Evolutionary conservation across 768 basidiomycete species (phyloP).

Genomic region (Hydnum rufescens): DNA sequence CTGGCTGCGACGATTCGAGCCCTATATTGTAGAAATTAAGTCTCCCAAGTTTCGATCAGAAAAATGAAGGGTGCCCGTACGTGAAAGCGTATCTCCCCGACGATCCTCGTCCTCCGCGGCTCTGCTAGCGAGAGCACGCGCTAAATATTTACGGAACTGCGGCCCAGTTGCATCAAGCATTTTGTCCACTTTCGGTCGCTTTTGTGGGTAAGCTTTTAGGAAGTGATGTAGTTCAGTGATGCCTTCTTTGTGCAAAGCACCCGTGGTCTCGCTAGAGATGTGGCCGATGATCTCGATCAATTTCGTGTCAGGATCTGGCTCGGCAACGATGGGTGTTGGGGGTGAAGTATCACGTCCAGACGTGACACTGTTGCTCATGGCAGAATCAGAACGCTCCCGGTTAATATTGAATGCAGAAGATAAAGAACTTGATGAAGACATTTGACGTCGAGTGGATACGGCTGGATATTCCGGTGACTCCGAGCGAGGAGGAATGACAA

Average conservation of each 20-base stretch:
- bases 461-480: constrained; percentile 14
- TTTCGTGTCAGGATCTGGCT: constrained; percentile 76
- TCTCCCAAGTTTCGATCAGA: neutral
- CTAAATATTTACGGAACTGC: constrained; percentile 82
- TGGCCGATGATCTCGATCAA: constrained; percentile 66
- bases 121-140: constrained; percentile 65
- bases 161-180: constrained; percentile 75
- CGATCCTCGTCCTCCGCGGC: constrained; percentile 56
- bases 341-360: constrained; percentile 11
- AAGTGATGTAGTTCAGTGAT: constrained; percentile 90
- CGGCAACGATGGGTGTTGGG: constrained; percentile 31
- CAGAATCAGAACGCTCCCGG: neutral
- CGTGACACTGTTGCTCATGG: neutral
- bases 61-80: constrained; percentile 27
- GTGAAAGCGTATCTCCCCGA: constrained; percentile 44
- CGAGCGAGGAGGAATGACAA: neutral
- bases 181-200: constrained; percentile 63
- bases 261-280: constrained; percentile 75
- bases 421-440: neutral
- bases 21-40: constrained; percentile 21
- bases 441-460: too few species aligned
- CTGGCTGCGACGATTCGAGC: constrained; percentile 36
- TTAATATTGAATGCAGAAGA: neutral
- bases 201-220: constrained; percentile 77
- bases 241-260: constrained; percentile 78